These are phyloP conservation scores for Xylaria sp. DNA, from an alignment of 2,329 filamentous ascomycete species.

Conservation along the genomic window DNA sequence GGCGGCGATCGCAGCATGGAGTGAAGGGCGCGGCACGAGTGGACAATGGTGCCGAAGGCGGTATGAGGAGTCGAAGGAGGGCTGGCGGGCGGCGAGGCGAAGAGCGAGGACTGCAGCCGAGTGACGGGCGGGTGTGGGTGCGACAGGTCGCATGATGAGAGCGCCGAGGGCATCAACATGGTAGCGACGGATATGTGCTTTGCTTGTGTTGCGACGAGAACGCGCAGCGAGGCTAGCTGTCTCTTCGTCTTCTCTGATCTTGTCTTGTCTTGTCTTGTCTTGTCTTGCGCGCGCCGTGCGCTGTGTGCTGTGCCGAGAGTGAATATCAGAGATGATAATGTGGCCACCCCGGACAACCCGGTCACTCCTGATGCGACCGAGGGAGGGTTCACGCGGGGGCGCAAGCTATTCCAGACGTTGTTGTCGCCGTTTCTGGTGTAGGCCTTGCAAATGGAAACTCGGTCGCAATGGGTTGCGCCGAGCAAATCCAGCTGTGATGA, in stretches of 20 bases:
- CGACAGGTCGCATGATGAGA: constrained; percentile 66
- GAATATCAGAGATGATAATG: not conserved
- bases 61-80: constrained; percentile 61
- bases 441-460: constrained; percentile 9
- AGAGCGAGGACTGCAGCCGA: constrained; percentile 61
- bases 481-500: not conserved
- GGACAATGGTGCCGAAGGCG: constrained; percentile 66
- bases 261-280: not conserved
- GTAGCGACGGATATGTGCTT: constrained; percentile 38
- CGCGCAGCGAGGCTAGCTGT: not conserved
- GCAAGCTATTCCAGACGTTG: constrained; percentile 5
- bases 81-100: constrained; percentile 70
- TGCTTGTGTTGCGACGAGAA: not conserved
- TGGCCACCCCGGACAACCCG: not conserved
- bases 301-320: constrained; percentile 12
- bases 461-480: not conserved
- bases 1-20: constrained; percentile 62
- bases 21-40: constrained; percentile 70
- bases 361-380: constrained; percentile 33
- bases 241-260: too few species aligned
- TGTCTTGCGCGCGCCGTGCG: not conserved
- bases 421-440: not conserved
- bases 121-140: constrained; percentile 57
- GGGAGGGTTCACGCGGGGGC: constrained; percentile 7
- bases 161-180: constrained; percentile 70